These are phyloP conservation scores for Skeletonema menzelii DNA, from an alignment of 108 stramenopile genomes.

Conservation along the genomic window DNA sequence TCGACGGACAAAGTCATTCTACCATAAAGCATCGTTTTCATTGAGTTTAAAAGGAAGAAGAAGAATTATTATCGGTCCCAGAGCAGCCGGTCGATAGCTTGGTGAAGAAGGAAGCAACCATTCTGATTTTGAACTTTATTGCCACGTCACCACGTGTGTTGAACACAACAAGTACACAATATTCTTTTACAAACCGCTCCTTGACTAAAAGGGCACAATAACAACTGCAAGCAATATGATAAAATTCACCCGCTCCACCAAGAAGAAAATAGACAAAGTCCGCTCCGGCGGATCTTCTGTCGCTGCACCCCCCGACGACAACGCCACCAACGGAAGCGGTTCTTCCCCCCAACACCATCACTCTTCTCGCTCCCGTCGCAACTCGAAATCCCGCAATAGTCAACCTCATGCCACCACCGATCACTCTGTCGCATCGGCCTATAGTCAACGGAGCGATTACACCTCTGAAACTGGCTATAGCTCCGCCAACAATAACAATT, in stretches of 20 bases:
- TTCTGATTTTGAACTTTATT: too few species aligned
- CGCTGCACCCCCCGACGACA: not conserved
- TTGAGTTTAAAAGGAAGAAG: too few species aligned
- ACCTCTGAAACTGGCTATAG: conserved; percentile 1
- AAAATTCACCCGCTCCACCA: conserved; percentile 43
- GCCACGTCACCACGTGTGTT: too few species aligned
- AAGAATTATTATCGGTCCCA: too few species aligned
- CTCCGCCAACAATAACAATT: not conserved
- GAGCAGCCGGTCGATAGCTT: too few species aligned
- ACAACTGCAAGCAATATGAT: conserved; percentile 2
- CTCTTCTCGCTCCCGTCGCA: not conserved
- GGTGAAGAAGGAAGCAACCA: too few species aligned
- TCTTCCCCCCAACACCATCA: too few species aligned
- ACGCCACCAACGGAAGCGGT: not conserved
- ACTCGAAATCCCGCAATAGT: not conserved
- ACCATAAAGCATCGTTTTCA: too few species aligned
- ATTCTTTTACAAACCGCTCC: too few species aligned
- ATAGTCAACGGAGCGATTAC: conserved; percentile 5
- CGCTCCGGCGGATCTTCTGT: not conserved
- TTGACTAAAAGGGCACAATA: too few species aligned
- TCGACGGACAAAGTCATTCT: too few species aligned
- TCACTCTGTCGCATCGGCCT: conserved; percentile 20
- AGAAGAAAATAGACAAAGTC: conserved; percentile 31
- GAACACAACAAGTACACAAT: too few species aligned
- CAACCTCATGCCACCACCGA: not conserved